Base-by-base conservation (phyloP, 148 eudicot species). In the Mesembryanthemum crystallinum region DNA sequence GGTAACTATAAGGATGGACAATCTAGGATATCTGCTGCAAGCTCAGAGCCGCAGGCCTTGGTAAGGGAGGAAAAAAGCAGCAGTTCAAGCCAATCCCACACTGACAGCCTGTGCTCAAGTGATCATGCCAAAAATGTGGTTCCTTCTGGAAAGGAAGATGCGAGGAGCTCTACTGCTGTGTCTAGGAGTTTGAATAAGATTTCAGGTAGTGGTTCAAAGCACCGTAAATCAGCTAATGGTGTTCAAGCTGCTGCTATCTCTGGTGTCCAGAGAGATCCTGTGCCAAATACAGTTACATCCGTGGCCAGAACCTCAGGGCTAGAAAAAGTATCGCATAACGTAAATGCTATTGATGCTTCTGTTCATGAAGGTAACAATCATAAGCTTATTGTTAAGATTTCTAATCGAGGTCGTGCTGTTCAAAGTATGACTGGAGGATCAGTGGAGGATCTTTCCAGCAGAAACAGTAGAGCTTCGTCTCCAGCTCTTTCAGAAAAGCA, bases 21-120 rank as follows among this genome's bases (percentile, higher is more conserved):
- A 58, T 24, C 78, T 25, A 74, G 73, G 49, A 43, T 75, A 42
- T 69, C 76, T 75, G 81, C 84, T 21, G 82, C 87, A 42, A 72
- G 70, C 64, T 65, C 88, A 62, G 98, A 89, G 85, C 79, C 60
- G 43, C 80, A 69, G 35, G 69, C 86, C 25, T 74, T 79, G 24
- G 78, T 60, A 25, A 91, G 82, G 74, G 98, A 91, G 74, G 97
- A 90, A 57, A 91, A 83, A 79, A 87, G 90, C 73, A 81, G 86
- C 73, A 85, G 91, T 77, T 91, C 94, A 51, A 89, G 93, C 80
- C 98, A 86, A 63, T 89, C 94, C 20, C 94, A 79, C 54, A 88
- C 88, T 65, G 82, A 88, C 64, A 87, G 92, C 52, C 98, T 85
- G 67, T 86, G 88, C 80, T 88, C 92, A 20, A 87, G 90, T 59